Evolutionary conservation across 768 basidiomycete species (phyloP).

Genomic region (Termitomyces sp.): DNA sequence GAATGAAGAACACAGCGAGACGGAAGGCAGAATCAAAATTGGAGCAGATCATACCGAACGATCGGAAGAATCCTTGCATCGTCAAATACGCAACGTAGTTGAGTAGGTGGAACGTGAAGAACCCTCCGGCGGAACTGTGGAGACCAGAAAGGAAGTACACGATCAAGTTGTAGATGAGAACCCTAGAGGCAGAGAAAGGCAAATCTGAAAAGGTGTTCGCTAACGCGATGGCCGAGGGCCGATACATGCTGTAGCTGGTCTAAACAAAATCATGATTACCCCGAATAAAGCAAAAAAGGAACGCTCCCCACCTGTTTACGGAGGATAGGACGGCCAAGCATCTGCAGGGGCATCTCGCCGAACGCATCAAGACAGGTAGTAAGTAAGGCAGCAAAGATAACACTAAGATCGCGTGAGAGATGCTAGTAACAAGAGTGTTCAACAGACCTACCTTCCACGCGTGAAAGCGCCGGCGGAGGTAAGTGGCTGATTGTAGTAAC

Average conservation of each 20-base stretch:
- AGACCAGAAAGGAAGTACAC: constrained; percentile 70
- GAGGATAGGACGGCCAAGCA: constrained; percentile 77
- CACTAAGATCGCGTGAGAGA: constrained; percentile 26
- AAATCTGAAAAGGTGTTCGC: constrained; percentile 70
- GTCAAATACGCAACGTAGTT: constrained; percentile 62
- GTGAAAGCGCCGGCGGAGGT: constrained; percentile 85
- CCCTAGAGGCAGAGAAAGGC: constrained; percentile 60
- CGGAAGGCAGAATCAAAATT: constrained; percentile 48
- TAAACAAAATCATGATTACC: constrained; percentile 20
- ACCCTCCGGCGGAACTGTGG: constrained; percentile 39
- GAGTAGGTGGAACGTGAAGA: constrained; percentile 64
- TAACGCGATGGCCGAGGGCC: constrained; percentile 60
- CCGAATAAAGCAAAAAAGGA: background rate
- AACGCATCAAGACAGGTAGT: constrained; percentile 72
- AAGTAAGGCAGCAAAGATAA: constrained; percentile 71
- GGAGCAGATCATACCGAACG: constrained; percentile 54
- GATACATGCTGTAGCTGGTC: constrained; percentile 63
- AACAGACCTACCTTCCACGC: constrained; percentile 54
- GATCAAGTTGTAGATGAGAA: constrained; percentile 61
- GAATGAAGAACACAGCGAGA: constrained; percentile 66
- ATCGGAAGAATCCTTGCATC: constrained; percentile 86
- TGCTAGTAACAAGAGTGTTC: background rate
- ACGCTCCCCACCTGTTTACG: constrained; percentile 50
- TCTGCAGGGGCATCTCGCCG: constrained; percentile 73
- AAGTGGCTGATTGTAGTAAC: constrained; percentile 70